Base-by-base conservation (phyloP, 345 rosid species). In the Citrus sinensis region DNA sequence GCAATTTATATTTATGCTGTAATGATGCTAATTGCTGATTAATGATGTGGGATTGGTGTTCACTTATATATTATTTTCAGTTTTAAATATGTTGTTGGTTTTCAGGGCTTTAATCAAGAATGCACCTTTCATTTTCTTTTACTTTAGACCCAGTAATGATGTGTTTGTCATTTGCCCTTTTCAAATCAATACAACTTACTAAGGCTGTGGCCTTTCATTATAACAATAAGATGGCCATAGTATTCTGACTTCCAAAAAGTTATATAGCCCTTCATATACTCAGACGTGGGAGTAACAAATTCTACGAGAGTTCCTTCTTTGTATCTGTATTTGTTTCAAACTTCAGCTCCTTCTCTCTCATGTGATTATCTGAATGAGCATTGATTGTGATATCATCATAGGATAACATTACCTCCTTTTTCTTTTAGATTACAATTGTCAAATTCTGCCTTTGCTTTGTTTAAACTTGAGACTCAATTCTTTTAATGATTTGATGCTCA, bases 401-500 rank as follows among this genome's bases (percentile, higher is more conserved):
- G 58, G 22, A 61, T 2, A 56, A 14, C 17, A 24, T 13, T 49
- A 20, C 46, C 49, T 29, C 46, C 49, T 19, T 32, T 46, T 56
- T 30, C 64, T 70, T 32, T 58, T 67, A 40, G 30, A 76, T 30
- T 76, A 68, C 49, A 25, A 24, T 59, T 58, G 17, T 20, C 14
- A 11, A 35, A 68, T 2, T 39, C 32, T 71, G 58, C 72, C 16
- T 25, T 54, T 46, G 68, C 16, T 56, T 56, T 76, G 34, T 64
- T 79, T 32, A 14, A 25, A 55, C 60, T 67, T 71, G 34, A 13
- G 40, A 49, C 17, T 60, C 76, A 76, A 71, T 78, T 66, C 76
- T 67, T 80, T 72, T 22, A 76, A 51, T 71, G 37, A 74, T 80
- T 81, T 79, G 64, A 74, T 70, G 79, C 63, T 69, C 40, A 76